Conservation (phyloP, 1,284 basidiomycete genomes). For the Athelia psychrophila region DNA sequence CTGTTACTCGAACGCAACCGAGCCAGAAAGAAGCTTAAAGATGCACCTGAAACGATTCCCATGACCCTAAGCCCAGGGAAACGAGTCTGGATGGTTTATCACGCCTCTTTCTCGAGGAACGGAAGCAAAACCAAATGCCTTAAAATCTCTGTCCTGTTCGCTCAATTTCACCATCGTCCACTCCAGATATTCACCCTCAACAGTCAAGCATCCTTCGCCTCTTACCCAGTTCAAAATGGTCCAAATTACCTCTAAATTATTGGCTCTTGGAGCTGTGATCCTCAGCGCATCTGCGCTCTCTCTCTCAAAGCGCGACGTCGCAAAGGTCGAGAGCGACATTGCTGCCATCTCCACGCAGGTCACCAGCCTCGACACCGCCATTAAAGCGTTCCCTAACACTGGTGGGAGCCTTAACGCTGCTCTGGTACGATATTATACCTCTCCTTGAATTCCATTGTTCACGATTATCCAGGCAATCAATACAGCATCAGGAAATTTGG, state of each 20-base stretch:
- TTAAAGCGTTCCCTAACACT: slow-evolving; percentile 20
- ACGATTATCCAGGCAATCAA: slow-evolving; percentile 15
- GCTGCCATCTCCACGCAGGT: slow-evolving; percentile 17
- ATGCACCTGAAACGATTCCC: too few species aligned
- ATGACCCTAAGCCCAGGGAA: too few species aligned
- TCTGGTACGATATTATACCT: slow-evolving; percentile 8
- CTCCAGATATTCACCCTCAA: too few species aligned
- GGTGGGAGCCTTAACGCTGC: slow-evolving; percentile 18
- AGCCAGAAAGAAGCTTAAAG: too few species aligned
- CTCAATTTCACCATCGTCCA: too few species aligned
- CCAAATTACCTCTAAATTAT: slow-evolving; percentile 9
- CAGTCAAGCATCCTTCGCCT: too few species aligned
- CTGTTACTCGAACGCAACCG: too few species aligned
- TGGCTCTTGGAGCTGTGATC: slow-evolving; percentile 8
- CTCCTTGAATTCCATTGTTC: not conserved
- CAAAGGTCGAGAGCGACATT: slow-evolving; percentile 20
- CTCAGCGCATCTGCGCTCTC: slow-evolving; percentile 10
- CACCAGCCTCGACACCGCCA: slow-evolving; percentile 15
- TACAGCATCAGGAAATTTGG: slow-evolving; percentile 5
- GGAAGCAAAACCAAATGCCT: too few species aligned
- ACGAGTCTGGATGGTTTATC: too few species aligned
- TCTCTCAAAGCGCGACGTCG: slow-evolving; percentile 14
- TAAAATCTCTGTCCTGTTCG: too few species aligned
- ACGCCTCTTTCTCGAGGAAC: too few species aligned
- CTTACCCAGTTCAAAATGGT: too few species aligned